Evolutionary conservation across 1,284 basidiomycete genomes (phyloP).

Genomic region (Moesziomyces globuligerus): DNA sequence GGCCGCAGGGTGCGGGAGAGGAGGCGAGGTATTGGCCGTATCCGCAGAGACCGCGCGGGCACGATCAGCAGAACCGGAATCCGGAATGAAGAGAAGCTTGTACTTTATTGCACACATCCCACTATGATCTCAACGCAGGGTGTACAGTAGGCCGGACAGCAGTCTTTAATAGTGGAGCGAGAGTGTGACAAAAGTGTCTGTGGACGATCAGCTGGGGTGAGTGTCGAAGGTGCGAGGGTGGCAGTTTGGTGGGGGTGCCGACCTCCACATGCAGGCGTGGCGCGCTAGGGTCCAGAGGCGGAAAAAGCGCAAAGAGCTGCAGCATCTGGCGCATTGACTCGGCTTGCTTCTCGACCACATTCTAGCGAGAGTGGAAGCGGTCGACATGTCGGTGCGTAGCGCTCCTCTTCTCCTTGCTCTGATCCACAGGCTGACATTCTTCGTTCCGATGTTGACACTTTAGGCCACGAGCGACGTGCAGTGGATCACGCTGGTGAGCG

Average conservation of each 20-base stretch:
- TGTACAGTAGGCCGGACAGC: too few species aligned
- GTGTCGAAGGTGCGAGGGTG: too few species aligned
- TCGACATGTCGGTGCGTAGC: slow-evolving; percentile 7
- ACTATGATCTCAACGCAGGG: too few species aligned
- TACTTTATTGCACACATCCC: background rate
- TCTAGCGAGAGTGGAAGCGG: background rate
- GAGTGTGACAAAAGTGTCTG: too few species aligned
- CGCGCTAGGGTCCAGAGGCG: background rate
- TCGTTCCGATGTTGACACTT: background rate
- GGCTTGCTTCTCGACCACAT: slow-evolving; percentile 2
- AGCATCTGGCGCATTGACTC: too few species aligned
- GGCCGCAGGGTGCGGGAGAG: slow-evolving; percentile 13
- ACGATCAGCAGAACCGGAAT: slow-evolving; percentile 12
- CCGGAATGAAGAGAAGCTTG: slow-evolving; percentile 8
- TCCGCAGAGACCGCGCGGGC: slow-evolving; percentile 26
- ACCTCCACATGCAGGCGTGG: background rate
- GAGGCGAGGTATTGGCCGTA: slow-evolving; percentile 41
- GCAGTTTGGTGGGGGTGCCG: too few species aligned
- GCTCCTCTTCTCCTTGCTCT: too few species aligned
- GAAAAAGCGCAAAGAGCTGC: too few species aligned
- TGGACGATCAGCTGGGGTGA: too few species aligned
- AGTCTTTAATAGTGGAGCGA: too few species aligned
- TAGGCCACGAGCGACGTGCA: slow-evolving; percentile 12
- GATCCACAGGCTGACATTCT: too few species aligned
- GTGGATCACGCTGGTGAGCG: slow-evolving; percentile 62